These are phyloP conservation scores for Ascochyta pisi DNA, from an alignment of 2,329 filamentous ascomycete genomes.

Conservation along the genomic window DNA sequence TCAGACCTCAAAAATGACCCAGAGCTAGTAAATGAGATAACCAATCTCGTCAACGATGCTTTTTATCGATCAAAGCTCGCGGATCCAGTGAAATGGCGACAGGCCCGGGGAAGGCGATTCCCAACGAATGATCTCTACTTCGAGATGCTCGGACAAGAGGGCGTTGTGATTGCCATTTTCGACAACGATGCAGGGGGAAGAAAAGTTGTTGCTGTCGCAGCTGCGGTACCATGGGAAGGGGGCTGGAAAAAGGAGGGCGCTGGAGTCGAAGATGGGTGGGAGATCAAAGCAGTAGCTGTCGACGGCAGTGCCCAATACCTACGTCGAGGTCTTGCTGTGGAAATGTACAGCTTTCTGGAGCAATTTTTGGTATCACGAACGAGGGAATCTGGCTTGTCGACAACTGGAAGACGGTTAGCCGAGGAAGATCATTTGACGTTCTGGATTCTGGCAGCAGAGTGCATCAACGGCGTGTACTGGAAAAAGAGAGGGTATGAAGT, in stretches of 20 bases:
- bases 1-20: slow-evolving; percentile 16
- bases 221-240: slow-evolving; percentile 33
- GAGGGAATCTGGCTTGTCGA: background rate
- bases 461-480: slow-evolving; percentile 38
- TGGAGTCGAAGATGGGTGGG: slow-evolving; percentile 31
- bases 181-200: slow-evolving; percentile 10
- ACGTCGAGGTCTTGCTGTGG: slow-evolving; percentile 28
- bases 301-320: slow-evolving; percentile 25
- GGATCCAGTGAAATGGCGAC: slow-evolving; percentile 25
- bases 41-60: slow-evolving; percentile 27
- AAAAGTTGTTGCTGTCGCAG: slow-evolving; percentile 33
- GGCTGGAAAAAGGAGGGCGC: slow-evolving; percentile 29
- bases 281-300: slow-evolving; percentile 37
- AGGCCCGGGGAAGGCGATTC: slow-evolving; percentile 20
- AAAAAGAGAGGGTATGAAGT: slow-evolving; percentile 31
- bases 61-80: slow-evolving; percentile 25
- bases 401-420: background rate
- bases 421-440: slow-evolving; percentile 13
- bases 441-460: slow-evolving; percentile 36
- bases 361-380: background rate
- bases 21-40: slow-evolving; percentile 21
- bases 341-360: slow-evolving; percentile 20
- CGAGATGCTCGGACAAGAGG: slow-evolving; percentile 20
- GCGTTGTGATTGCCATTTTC: slow-evolving; percentile 26
- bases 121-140: slow-evolving; percentile 18